phyloP scores from a whole-genome alignment of 176 grass and related monocot genomes.

The Triticum dicoccoides region DNA sequence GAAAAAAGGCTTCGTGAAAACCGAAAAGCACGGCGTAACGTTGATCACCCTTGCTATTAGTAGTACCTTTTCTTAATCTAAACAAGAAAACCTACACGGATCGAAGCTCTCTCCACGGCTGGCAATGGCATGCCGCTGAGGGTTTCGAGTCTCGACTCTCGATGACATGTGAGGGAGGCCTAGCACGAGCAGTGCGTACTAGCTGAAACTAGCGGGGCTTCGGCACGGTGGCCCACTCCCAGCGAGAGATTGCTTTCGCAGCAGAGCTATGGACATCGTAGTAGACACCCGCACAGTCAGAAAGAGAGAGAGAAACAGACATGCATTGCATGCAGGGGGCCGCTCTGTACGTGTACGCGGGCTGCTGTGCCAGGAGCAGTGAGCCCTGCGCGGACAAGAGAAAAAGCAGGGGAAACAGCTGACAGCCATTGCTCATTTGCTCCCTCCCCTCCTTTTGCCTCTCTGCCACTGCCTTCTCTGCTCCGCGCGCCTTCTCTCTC shows the following conservation, averaged over 20 bases:
- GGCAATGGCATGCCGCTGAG: not conserved
- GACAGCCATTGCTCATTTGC: slow-evolving; percentile 45
- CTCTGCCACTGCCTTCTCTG: slow-evolving; percentile 12
- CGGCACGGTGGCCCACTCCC: not conserved
- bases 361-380: slow-evolving; percentile 19
- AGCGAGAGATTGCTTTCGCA: not conserved
- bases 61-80: too few species aligned
- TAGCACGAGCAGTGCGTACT: not conserved
- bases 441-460: slow-evolving; percentile 41
- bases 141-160: not conserved
- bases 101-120: not conserved
- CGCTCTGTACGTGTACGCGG: not conserved
- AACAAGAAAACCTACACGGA: not conserved
- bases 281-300: not conserved
- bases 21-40: not conserved
- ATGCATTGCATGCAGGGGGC: not conserved
- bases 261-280: not conserved
- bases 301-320: not conserved
- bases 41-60: not conserved
- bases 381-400: slow-evolving; percentile 25
- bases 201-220: not conserved
- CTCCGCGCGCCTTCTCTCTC: not conserved
- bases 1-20: not conserved
- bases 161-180: not conserved
- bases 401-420: slow-evolving; percentile 31